Conservation (phyloP, 306 rosid species). For the Amphicarpaea edgeworthii region DNA sequence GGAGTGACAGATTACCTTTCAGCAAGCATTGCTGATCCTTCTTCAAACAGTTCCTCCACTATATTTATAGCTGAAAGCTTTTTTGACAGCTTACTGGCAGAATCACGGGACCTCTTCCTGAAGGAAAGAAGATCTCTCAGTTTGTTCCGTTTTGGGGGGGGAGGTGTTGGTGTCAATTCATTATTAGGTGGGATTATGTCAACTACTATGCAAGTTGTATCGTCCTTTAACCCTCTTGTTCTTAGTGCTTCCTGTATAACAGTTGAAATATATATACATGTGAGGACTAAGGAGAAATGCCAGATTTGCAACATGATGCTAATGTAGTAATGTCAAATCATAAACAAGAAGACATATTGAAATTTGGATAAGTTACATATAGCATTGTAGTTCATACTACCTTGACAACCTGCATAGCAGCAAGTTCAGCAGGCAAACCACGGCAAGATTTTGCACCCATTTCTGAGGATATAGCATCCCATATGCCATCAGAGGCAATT, state of each 20-base stretch:
- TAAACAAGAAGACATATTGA: slow-evolving; percentile 32
- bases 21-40: slow-evolving; percentile 99
- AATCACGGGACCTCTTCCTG: slow-evolving; percentile 69
- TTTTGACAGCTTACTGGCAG: slow-evolving; percentile 73
- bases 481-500: slow-evolving; percentile 96
- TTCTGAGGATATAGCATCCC: slow-evolving; percentile 95
- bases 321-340: slow-evolving; percentile 21
- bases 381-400: slow-evolving; percentile 49
- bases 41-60: slow-evolving; percentile 95
- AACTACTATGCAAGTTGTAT: slow-evolving; percentile 91
- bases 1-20: slow-evolving; percentile 70
- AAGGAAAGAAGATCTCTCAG: slow-evolving; percentile 69
- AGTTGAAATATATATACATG: slow-evolving; percentile 30
- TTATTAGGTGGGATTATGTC: slow-evolving; percentile 89
- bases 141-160: slow-evolving; percentile 73
- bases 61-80: slow-evolving; percentile 82
- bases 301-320: slow-evolving; percentile 28
- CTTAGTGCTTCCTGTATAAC: slow-evolving; percentile 76
- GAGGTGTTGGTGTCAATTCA: slow-evolving; percentile 58
- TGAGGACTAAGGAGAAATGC: slow-evolving; percentile 33
- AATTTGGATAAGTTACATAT: slow-evolving; percentile 27
- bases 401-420: slow-evolving; percentile 95
- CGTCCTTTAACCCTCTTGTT: slow-evolving; percentile 90
- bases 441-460: slow-evolving; percentile 86
- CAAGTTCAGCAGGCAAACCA: slow-evolving; percentile 95